Conservation (phyloP, 306 rosid genomes). For the Castanea sativa region DNA sequence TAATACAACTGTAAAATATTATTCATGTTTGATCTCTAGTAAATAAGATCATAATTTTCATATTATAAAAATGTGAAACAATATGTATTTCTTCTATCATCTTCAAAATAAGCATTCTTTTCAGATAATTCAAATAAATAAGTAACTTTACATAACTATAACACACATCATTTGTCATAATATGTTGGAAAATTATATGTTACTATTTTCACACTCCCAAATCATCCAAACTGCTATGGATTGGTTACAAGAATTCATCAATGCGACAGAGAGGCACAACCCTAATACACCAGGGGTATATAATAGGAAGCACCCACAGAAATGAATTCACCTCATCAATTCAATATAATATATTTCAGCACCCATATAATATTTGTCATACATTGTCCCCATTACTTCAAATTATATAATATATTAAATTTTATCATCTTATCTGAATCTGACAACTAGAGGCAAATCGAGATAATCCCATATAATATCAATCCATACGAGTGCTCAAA, state of each 20-base stretch:
- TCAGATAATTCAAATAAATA: not conserved
- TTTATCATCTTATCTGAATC: conserved; percentile 2
- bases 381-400: not conserved
- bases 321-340: not conserved
- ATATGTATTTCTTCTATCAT: not conserved
- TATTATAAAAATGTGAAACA: not conserved
- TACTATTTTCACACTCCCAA: not conserved
- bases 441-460: not conserved
- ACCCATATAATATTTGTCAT: too few relatives aligned
- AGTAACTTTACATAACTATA: not conserved
- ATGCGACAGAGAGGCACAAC: not conserved
- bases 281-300: too few relatives aligned
- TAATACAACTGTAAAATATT: too few relatives aligned
- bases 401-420: not conserved
- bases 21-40: too few relatives aligned
- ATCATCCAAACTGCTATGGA: not conserved
- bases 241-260: not conserved
- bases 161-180: not conserved
- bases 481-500: conserved; percentile 9
- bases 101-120: not conserved
- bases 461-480: conserved; percentile 5
- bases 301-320: too few relatives aligned
- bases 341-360: not conserved
- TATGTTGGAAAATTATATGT: not conserved
- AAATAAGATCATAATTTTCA: not conserved